phyloP scores from a whole-genome alignment of 257 asterid genomes.

The Jacaranda mimosifolia region DNA sequence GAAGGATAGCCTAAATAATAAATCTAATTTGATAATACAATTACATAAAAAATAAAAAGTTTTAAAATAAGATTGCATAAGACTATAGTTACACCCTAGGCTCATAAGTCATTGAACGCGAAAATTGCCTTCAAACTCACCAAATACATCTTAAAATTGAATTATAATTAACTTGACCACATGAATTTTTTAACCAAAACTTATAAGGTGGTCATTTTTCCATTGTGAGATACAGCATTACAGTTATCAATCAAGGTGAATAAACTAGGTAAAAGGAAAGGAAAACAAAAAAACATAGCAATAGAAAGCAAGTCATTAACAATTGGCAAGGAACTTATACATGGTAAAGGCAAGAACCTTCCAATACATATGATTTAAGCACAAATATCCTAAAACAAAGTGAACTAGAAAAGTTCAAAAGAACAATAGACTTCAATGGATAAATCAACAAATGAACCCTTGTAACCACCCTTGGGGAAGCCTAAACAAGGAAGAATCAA shows the following conservation, averaged over 20 bases:
- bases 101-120: too few species aligned
- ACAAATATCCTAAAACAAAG: not conserved
- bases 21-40: too few species aligned
- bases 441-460: slow-evolving; percentile 44
- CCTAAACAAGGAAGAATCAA: slow-evolving; percentile 24
- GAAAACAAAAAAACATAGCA: not conserved
- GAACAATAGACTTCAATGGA: slow-evolving; percentile 16
- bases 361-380: slow-evolving; percentile 4
- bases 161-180: too few species aligned
- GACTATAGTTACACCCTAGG: too few species aligned
- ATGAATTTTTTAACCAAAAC: too few species aligned
- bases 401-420: not conserved
- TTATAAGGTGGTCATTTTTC: too few species aligned
- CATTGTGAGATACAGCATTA: too few species aligned
- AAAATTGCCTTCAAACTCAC: too few species aligned
- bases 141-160: too few species aligned
- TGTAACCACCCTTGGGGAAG: slow-evolving; percentile 45
- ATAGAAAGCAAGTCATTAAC: not conserved
- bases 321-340: not conserved
- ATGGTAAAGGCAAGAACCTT: not conserved
- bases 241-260: not conserved
- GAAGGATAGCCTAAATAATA: too few species aligned
- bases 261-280: not conserved
- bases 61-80: too few species aligned
- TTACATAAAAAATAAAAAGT: too few species aligned